Evolutionary conservation across 768 basidiomycete genomes (phyloP).

Genomic region (Xerocomellus dryophilus): DNA sequence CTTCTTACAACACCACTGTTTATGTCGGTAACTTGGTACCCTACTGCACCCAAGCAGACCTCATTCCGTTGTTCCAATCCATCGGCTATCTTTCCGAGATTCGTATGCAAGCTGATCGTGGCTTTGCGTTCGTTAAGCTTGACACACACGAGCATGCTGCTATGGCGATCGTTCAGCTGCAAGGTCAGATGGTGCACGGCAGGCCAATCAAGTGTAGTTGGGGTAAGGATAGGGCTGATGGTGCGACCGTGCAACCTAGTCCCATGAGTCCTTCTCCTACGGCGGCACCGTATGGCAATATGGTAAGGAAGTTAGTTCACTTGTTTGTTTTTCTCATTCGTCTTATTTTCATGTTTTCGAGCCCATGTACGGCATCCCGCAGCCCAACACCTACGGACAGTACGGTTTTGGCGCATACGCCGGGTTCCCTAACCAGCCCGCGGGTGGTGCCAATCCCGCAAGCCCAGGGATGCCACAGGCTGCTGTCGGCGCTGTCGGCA

Average conservation of each 20-base stretch:
- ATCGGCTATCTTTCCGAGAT: constrained; percentile 99
- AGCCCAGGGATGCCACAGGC: constrained; percentile 54
- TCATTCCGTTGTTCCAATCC: constrained; percentile 96
- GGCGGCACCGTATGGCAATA: constrained; percentile 67
- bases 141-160: constrained; percentile 99
- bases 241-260: constrained; percentile 48
- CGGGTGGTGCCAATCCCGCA: constrained; percentile 45
- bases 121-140: constrained; percentile 98
- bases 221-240: constrained; percentile 93
- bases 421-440: constrained; percentile 61
- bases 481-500: constrained; percentile 51
- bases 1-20: constrained; percentile 91
- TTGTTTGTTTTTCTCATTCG: neutral
- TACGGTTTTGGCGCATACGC: constrained; percentile 76
- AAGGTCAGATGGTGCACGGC: constrained; percentile 96
- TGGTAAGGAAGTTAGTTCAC: constrained; percentile 45
- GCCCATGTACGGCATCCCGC: constrained; percentile 91
- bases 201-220: constrained; percentile 97
- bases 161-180: constrained; percentile 94
- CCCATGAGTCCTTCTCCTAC: constrained; percentile 62
- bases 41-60: constrained; percentile 94
- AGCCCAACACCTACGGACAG: constrained; percentile 69
- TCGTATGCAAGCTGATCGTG: constrained; percentile 98
- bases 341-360: constrained; percentile 26
- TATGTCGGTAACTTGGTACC: constrained; percentile 99